Evolutionary conservation across 2,329 filamentous ascomycete genomes (phyloP), one percentile per base, ranked within the genome.

Genomic region (Colletotrichum limetticola): DNA sequence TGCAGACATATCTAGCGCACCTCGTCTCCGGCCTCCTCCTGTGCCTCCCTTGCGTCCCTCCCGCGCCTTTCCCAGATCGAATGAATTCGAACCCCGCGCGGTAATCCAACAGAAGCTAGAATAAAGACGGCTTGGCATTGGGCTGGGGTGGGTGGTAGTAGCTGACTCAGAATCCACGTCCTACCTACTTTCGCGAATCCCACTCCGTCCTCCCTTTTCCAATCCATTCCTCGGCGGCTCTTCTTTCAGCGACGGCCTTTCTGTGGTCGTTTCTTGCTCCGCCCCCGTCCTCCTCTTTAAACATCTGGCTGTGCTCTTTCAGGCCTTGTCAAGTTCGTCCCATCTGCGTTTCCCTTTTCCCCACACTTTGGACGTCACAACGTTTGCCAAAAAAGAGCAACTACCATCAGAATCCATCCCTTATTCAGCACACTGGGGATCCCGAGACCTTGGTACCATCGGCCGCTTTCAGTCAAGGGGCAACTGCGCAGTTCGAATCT

Each of bases 111-210:
- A 14, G 30, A 14, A 68, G 60, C 35, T 32, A 42, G 58, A 63
- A 59, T 59, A 52, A 57, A 65, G 60, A n/a, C 56, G 67, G n/a
- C 71, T 66, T 61, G 71, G 30, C 59, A 58, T 64, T 64, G 16
- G 37, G 59, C 59, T 60, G 70, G 55, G 53, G 52, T 30, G 42
- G 58, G 66, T 32, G 63, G 59, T 32, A 53, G 69, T 53, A 58
- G 57, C 69, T 72, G 69, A 72, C 69, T 72, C 70, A 72, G 59
- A 72, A 35, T 52, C 35, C 35, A 49, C 35, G 28, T 42, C 37
- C 65, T 19, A 42, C 59, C 65, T 19, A 42, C 37, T 42, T 68
- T 59, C 46, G 58, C 37, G 37, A 42, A 71, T 35, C 35, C 52
- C 58, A 56, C 56, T 22, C 37, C 52, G 12, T 22, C 14, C 53